phyloP scores from a whole-genome alignment of 1,284 basidiomycete genomes.

The Volvariella volvacea region DNA sequence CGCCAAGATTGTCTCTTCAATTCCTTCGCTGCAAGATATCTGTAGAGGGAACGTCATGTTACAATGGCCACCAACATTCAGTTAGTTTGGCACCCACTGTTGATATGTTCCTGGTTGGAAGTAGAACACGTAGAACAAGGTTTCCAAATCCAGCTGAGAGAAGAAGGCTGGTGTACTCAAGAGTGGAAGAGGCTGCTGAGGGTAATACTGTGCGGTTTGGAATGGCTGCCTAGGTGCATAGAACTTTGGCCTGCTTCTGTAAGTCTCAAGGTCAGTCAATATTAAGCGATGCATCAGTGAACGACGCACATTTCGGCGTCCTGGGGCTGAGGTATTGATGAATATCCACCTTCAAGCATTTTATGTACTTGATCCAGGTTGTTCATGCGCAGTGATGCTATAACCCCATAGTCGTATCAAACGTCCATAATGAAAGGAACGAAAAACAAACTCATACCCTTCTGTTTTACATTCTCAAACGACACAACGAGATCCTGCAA shows the following conservation, averaged over 20 bases:
- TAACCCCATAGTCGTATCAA: conserved; percentile 5
- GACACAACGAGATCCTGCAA: conserved; percentile 91
- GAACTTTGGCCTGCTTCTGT: conserved; percentile 75
- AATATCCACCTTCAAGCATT: conserved; percentile 86
- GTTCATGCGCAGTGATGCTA: conserved; percentile 78
- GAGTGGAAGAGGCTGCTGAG: conserved; percentile 79
- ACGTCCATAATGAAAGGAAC: neutral
- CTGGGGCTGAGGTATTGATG: conserved; percentile 84
- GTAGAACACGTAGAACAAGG: conserved; percentile 99
- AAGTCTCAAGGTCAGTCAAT: neutral
- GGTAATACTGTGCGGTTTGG: conserved; percentile 92
- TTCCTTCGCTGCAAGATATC: conserved; percentile 94
- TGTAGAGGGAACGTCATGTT: conserved; percentile 24
- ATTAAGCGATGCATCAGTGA: neutral
- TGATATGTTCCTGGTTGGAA: conserved; percentile 96
- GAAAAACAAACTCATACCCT: conserved; percentile 49
- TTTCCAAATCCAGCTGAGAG: conserved; percentile 93
- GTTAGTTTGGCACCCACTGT: conserved; percentile 52
- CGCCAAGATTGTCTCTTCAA: conserved; percentile 98
- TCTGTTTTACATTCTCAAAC: conserved; percentile 95
- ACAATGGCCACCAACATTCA: neutral
- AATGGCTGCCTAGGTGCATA: conserved; percentile 94
- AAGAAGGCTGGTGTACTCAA: conserved; percentile 87
- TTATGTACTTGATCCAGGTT: conserved; percentile 88
- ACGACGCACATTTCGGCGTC: conserved; percentile 86